Conservation (phyloP, 805 yeast genomes). For the Starmerella scarabaei region DNA sequence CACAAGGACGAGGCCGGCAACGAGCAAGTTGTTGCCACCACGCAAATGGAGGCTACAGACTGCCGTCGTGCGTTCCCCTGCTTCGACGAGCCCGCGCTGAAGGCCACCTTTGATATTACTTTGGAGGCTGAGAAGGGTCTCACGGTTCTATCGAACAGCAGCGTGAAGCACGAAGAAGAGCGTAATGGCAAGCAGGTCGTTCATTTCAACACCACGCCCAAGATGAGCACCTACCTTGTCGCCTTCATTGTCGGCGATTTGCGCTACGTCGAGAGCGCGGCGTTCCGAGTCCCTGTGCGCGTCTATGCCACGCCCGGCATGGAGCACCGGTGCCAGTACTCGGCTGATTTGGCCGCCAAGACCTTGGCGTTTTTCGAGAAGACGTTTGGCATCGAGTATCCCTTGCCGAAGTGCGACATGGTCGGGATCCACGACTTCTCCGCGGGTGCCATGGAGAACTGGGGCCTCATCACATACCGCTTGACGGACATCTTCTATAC, state of each 20-base stretch:
- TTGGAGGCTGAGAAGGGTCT: conserved; percentile 39
- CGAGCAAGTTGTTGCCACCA: conserved; percentile 46
- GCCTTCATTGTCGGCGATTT: conserved; percentile 64
- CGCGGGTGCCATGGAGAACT: conserved; percentile 86
- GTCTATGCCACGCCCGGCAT: conserved; percentile 59
- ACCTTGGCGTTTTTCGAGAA: conserved; percentile 53
- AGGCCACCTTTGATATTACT: conserved; percentile 50
- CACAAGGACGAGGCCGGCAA: conserved; percentile 42
- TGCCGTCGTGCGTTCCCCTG: conserved; percentile 69
- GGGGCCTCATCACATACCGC: conserved; percentile 68
- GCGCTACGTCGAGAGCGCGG: conserved; percentile 43
- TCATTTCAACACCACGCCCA: conserved; percentile 49
- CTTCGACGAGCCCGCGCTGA: conserved; percentile 58
- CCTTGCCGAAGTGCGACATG: conserved; percentile 69
- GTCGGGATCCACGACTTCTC: conserved; percentile 67
- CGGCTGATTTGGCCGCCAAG: conserved; percentile 51
- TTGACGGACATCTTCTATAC: conserved; percentile 51
- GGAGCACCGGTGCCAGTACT: conserved; percentile 48
- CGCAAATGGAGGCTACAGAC: conserved; percentile 68
- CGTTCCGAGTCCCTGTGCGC: conserved; percentile 50
- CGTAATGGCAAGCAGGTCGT: conserved; percentile 33
- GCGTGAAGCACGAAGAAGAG: conserved; percentile 32
- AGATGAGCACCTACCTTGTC: conserved; percentile 60
- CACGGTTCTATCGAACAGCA: conserved; percentile 60
- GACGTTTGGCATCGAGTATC: conserved; percentile 57